A percentile compares a stretch with the other conserved stretches of the same genome.
phyloP scores from a whole-genome alignment of 106 monocot genomes.

The Alisma plantagoaquatica region DNA sequence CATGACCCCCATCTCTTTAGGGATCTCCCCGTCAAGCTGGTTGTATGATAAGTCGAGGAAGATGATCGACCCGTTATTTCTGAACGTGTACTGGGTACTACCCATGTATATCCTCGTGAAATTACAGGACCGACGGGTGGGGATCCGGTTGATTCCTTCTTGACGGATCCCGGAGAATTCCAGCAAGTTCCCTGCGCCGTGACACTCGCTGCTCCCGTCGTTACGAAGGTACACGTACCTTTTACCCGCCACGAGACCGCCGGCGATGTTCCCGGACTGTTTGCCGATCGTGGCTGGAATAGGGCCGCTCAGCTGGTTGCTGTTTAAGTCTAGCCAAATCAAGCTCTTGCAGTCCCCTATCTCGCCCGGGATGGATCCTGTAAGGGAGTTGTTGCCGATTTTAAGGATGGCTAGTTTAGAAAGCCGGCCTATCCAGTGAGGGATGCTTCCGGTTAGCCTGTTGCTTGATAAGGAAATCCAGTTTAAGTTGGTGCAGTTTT shows the following conservation, averaged over 20 bases:
- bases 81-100: conserved; percentile 73
- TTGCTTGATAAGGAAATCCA: conserved; percentile 87
- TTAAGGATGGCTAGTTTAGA: conserved; percentile 69
- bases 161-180: conserved; percentile 77
- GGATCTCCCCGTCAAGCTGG: conserved; percentile 38
- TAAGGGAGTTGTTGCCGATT: conserved; percentile 86
- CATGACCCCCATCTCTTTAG: conserved; percentile 58
- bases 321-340: conserved; percentile 83
- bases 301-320: conserved; percentile 51
- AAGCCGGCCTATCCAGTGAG: conserved; percentile 55
- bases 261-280: conserved; percentile 85
- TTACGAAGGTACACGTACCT: conserved; percentile 61
- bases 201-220: conserved; percentile 58
- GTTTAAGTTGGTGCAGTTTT: conserved; percentile 47
- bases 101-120: conserved; percentile 83
- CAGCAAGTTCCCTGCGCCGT: conserved; percentile 56
- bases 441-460: conserved; percentile 46
- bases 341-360: conserved; percentile 87
- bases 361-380: conserved; percentile 61
- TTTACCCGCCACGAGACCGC: conserved; percentile 64
- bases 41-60: conserved; percentile 86
- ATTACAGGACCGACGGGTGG: conserved; percentile 53
- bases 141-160: conserved; percentile 24
- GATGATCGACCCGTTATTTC: conserved; percentile 88
- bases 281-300: conserved; percentile 50